These are phyloP conservation scores for Epichloe brachyelytri DNA, from an alignment of 2,329 filamentous ascomycete species.

Conservation along the genomic window DNA sequence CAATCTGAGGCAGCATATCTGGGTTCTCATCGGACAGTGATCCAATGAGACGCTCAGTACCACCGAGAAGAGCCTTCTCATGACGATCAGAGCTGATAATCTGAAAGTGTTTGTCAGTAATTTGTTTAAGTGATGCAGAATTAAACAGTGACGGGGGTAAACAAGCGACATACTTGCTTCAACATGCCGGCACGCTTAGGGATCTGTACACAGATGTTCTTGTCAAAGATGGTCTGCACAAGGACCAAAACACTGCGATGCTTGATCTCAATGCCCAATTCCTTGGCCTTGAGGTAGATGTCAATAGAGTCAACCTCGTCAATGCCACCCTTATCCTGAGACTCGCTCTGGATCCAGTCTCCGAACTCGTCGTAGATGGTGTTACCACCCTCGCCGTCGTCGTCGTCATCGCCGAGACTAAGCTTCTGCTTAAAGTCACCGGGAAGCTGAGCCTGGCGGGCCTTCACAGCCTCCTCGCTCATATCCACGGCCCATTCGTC, in stretches of 20 bases:
- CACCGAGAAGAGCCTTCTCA: constrained; percentile 89
- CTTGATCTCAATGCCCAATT: constrained; percentile 87
- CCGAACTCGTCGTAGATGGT: constrained; percentile 83
- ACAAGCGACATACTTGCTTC: constrained; percentile 53
- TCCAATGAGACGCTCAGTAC: constrained; percentile 82
- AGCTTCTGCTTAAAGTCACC: constrained; percentile 88
- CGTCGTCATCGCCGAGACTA: constrained; percentile 70
- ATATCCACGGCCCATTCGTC: constrained; percentile 95
- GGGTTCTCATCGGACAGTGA: constrained; percentile 60
- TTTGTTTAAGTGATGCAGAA: not conserved
- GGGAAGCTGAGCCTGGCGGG: constrained; percentile 86
- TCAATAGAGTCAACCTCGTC: constrained; percentile 75
- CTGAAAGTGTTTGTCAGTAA: constrained; percentile 2
- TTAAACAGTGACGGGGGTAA: not conserved
- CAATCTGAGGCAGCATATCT: constrained; percentile 61
- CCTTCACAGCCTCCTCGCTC: constrained; percentile 88
- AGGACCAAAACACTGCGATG: constrained; percentile 87
- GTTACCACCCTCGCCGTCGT: constrained; percentile 63
- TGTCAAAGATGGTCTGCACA: constrained; percentile 85
- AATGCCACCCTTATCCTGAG: constrained; percentile 58
- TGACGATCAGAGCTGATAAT: constrained; percentile 75
- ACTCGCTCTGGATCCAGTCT: constrained; percentile 75
- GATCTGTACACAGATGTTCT: constrained; percentile 81
- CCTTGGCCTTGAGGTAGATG: constrained; percentile 93
- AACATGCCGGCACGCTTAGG: constrained; percentile 72